phyloP scores from a whole-genome alignment of 2,329 filamentous ascomycete species.

The Diaporthe capsici region DNA sequence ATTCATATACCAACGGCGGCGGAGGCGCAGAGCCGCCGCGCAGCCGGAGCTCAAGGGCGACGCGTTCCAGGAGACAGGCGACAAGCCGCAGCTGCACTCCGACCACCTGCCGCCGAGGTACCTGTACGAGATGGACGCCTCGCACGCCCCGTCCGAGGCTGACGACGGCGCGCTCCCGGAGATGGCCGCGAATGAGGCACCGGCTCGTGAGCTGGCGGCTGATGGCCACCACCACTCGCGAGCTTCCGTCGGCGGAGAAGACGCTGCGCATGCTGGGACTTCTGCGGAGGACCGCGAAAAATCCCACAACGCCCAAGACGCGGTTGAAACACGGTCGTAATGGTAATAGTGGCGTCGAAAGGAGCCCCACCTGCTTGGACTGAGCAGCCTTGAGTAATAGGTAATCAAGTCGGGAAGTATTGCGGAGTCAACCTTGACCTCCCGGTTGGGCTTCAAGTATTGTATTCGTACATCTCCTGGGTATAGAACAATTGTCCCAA shows the following conservation, averaged over 20 bases:
- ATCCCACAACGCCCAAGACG: too few species aligned
- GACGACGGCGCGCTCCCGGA: constrained; percentile 3
- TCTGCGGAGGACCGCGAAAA: background rate
- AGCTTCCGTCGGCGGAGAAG: background rate
- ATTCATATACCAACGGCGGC: background rate
- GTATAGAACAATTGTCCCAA: background rate
- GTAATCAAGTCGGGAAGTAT: background rate
- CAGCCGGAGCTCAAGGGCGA: background rate
- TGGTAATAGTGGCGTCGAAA: background rate
- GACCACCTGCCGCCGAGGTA: constrained; percentile 2
- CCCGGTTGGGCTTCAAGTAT: background rate
- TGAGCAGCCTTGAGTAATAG: background rate
- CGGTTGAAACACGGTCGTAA: background rate
- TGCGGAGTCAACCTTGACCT: background rate
- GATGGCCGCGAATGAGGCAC: background rate
- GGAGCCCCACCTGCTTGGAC: background rate
- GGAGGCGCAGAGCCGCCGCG: background rate
- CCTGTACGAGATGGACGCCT: background rate
- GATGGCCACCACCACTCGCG: background rate
- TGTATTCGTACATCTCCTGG: background rate
- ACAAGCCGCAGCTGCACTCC: constrained; percentile 18
- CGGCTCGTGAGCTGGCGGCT: background rate
- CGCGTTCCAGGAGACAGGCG: background rate
- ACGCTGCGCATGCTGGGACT: background rate
- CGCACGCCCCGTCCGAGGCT: constrained; percentile 1